A percentile compares a stretch with the other conserved stretches of the same genome.
These are phyloP conservation scores for Fusarium austroafricanum DNA, from an alignment of 2,329 filamentous ascomycete genomes.

Conservation along the genomic window DNA sequence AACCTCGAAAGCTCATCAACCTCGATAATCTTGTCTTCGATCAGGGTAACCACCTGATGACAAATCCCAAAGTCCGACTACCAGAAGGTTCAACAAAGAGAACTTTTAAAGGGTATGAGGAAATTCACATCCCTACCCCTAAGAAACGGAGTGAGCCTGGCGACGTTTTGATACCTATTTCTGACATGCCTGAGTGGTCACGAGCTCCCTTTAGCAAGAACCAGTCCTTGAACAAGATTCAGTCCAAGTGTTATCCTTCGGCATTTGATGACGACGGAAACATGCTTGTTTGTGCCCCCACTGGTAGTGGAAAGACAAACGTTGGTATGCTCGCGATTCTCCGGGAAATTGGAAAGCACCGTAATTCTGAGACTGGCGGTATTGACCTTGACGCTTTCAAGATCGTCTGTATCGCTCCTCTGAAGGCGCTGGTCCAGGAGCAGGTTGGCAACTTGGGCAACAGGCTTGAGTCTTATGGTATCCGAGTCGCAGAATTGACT, in stretches of 20 bases:
- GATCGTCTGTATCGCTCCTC: slow-evolving; percentile 95
- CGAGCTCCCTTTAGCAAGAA: slow-evolving; percentile 85
- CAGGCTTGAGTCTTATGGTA: slow-evolving; percentile 88
- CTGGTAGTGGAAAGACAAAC: slow-evolving; percentile 97
- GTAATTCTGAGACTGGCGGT: slow-evolving; percentile 88
- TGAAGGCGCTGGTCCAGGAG: slow-evolving; percentile 96
- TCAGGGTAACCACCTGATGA: slow-evolving; percentile 99
- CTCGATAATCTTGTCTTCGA: slow-evolving; percentile 97
- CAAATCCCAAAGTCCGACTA: slow-evolving; percentile 94
- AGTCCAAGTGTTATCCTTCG: slow-evolving; percentile 90
- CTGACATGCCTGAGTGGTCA: slow-evolving; percentile 93
- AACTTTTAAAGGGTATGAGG: slow-evolving; percentile 97
- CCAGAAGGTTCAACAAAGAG: slow-evolving; percentile 95
- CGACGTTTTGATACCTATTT: slow-evolving; percentile 84
- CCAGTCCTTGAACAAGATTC: slow-evolving; percentile 92
- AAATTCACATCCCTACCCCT: slow-evolving; percentile 95
- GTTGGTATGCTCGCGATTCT: slow-evolving; percentile 98
- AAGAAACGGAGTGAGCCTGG: slow-evolving; percentile 86
- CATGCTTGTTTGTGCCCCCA: slow-evolving; percentile 97
- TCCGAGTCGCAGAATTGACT: slow-evolving; percentile 93
- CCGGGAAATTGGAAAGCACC: slow-evolving; percentile 95
- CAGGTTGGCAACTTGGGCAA: slow-evolving; percentile 98
- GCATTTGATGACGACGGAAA: slow-evolving; percentile 96
- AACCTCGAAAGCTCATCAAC: slow-evolving; percentile 89
- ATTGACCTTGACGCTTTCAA: slow-evolving; percentile 98